These are phyloP conservation scores for Mortierella polycephala DNA, from an alignment of 371 early-diverging fungal genomes.

Conservation along the genomic window DNA sequence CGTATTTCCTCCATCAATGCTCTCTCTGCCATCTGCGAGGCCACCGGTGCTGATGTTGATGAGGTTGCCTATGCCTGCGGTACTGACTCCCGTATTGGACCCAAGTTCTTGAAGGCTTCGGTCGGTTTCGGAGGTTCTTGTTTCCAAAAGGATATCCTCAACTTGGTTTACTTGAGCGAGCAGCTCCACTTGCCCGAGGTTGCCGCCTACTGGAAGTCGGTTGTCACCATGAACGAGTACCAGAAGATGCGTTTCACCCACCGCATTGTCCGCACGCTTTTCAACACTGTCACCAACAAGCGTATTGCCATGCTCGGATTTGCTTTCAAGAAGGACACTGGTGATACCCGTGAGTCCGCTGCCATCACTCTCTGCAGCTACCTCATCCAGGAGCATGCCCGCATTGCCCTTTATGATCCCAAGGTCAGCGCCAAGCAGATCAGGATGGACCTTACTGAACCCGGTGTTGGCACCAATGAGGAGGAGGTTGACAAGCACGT, in stretches of 20 bases:
- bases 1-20: slow-evolving; percentile 96
- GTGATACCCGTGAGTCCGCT: slow-evolving; percentile 95
- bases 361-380: slow-evolving; percentile 87
- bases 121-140: slow-evolving; percentile 97
- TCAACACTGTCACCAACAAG: slow-evolving; percentile 89
- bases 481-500: slow-evolving; percentile 69
- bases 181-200: slow-evolving; percentile 91
- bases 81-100: slow-evolving; percentile 88
- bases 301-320: slow-evolving; percentile 90
- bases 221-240: slow-evolving; percentile 92
- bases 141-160: slow-evolving; percentile 96
- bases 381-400: slow-evolving; percentile 85
- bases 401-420: slow-evolving; percentile 90
- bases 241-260: slow-evolving; percentile 90
- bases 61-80: slow-evolving; percentile 96
- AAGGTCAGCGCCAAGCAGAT: slow-evolving; percentile 89
- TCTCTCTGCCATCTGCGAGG: slow-evolving; percentile 94
- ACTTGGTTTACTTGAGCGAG: slow-evolving; percentile 89
- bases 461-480: slow-evolving; percentile 72
- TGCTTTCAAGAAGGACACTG: slow-evolving; percentile 97
- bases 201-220: slow-evolving; percentile 94
- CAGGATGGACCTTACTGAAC: slow-evolving; percentile 80
- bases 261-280: slow-evolving; percentile 76
- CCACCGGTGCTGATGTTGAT: slow-evolving; percentile 92
- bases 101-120: slow-evolving; percentile 92